A percentile compares a stretch with the other conserved stretches of the same genome.
phyloP scores from a whole-genome alignment of 129 eudicot species.

The Flaveria linearis region DNA sequence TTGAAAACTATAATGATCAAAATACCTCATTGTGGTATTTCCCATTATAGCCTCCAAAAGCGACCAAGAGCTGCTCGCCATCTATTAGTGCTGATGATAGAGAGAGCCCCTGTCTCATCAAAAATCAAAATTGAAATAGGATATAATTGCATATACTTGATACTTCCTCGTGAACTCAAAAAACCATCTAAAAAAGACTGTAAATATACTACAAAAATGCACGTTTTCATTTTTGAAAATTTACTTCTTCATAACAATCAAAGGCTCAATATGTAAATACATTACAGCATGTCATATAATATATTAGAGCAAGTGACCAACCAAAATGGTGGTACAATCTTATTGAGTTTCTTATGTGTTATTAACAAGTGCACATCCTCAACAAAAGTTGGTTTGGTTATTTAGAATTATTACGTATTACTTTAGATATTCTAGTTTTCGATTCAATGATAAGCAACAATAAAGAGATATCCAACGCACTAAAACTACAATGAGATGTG shows the following conservation, averaged over 20 bases:
- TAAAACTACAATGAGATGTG: neutral
- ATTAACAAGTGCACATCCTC: neutral
- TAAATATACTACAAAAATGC: neutral
- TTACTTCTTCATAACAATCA: neutral
- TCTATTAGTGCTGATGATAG: slow-evolving; percentile 60
- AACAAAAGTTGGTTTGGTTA: slow-evolving; percentile 5
- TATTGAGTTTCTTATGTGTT: neutral
- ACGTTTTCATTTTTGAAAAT: neutral
- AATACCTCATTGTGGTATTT: slow-evolving; percentile 85
- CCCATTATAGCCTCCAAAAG: slow-evolving; percentile 97
- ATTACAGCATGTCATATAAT: neutral
- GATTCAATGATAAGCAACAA: neutral
- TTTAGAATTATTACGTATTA: neutral
- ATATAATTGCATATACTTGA: neutral
- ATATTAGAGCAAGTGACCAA: neutral
- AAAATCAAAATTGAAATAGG: neutral
- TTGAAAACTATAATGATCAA: neutral
- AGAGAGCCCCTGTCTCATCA: slow-evolving; percentile 73
- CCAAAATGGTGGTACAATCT: neutral
- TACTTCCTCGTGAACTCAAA: slow-evolving; percentile 5
- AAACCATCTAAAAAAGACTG: neutral
- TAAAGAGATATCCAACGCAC: neutral
- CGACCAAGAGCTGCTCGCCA: slow-evolving; percentile 65
- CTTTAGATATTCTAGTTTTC: neutral
- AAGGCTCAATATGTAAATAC: neutral